Evolutionary conservation across 306 rosid genomes (phyloP).

Genomic region (Castanea mollissima): DNA sequence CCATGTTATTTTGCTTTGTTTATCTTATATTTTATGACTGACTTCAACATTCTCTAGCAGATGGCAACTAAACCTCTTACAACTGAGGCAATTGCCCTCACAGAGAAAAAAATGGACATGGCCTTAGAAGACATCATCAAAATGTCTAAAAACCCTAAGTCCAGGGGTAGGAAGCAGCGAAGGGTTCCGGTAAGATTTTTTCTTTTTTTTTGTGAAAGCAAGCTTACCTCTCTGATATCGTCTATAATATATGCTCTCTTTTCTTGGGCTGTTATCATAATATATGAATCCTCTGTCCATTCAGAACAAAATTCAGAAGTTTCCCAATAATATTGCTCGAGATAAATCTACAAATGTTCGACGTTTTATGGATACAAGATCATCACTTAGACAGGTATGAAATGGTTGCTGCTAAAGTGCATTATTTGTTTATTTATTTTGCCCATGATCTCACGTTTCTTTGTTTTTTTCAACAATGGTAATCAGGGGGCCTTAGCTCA

Average conservation of each 20-base stretch:
- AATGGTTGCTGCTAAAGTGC: background rate
- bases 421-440: background rate
- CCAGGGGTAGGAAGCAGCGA: conserved; percentile 38
- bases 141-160: conserved; percentile 53
- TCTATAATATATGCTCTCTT: background rate
- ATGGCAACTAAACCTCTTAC: conserved; percentile 85
- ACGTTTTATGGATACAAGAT: conserved; percentile 29
- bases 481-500: conserved; percentile 73
- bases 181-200: conserved; percentile 53
- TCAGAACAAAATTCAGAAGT: conserved; percentile 69
- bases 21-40: background rate
- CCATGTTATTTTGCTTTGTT: background rate
- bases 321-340: conserved; percentile 44
- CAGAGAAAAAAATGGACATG: conserved; percentile 99
- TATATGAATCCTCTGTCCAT: background rate
- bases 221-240: background rate
- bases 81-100: conserved; percentile 70
- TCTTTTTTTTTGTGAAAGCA: background rate
- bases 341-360: conserved; percentile 57
- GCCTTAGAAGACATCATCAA: conserved; percentile 83
- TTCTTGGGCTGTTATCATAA: background rate
- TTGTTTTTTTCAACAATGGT: background rate
- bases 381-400: conserved; percentile 64
- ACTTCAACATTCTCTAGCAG: conserved; percentile 21
- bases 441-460: background rate